Evolutionary conservation across 495 filamentous ascomycete genomes (phyloP).

Genomic region (Aspergillus bridgeri): DNA sequence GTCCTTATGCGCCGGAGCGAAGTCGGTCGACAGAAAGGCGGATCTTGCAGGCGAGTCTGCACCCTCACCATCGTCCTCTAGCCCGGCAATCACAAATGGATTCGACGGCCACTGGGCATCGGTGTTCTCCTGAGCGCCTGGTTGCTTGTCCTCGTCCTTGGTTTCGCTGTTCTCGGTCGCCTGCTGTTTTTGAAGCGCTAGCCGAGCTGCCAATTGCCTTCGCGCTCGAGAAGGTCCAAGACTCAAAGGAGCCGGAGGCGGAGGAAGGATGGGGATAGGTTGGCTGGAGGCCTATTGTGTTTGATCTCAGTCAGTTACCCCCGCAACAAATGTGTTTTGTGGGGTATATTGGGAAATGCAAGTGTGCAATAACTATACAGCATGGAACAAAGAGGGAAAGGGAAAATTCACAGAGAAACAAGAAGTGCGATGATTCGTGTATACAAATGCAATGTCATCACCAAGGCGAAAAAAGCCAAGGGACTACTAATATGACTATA

Average conservation of each 20-base stretch:
- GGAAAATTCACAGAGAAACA: neutral
- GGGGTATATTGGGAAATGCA: neutral
- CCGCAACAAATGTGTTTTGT: neutral
- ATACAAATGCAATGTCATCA: slow-evolving; percentile 7
- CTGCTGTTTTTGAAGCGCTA: slow-evolving; percentile 75
- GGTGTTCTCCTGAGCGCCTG: slow-evolving; percentile 13
- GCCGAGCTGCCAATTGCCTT: slow-evolving; percentile 75
- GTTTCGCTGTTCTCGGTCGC: slow-evolving; percentile 34
- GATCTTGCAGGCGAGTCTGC: slow-evolving; percentile 23
- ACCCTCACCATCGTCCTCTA: slow-evolving; percentile 46
- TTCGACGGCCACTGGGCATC: slow-evolving; percentile 40
- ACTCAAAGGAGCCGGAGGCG: slow-evolving; percentile 54
- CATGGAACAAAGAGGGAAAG: neutral
- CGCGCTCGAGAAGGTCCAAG: slow-evolving; percentile 83
- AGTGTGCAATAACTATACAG: neutral
- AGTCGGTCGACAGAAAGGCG: slow-evolving; percentile 37
- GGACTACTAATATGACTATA: slow-evolving; percentile 18
- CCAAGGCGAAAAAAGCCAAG: slow-evolving; percentile 9
- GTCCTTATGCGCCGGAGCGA: slow-evolving; percentile 26
- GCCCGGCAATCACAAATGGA: slow-evolving; percentile 42
- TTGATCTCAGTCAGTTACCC: slow-evolving; percentile 11
- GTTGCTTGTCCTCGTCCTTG: slow-evolving; percentile 11
- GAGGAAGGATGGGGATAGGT: slow-evolving; percentile 45
- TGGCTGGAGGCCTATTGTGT: slow-evolving; percentile 34
- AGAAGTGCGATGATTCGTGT: neutral